Evolutionary conservation across 805 yeast genomes (phyloP), one percentile per base, ranked within the genome.

Genomic region (Candida manassasensis): DNA sequence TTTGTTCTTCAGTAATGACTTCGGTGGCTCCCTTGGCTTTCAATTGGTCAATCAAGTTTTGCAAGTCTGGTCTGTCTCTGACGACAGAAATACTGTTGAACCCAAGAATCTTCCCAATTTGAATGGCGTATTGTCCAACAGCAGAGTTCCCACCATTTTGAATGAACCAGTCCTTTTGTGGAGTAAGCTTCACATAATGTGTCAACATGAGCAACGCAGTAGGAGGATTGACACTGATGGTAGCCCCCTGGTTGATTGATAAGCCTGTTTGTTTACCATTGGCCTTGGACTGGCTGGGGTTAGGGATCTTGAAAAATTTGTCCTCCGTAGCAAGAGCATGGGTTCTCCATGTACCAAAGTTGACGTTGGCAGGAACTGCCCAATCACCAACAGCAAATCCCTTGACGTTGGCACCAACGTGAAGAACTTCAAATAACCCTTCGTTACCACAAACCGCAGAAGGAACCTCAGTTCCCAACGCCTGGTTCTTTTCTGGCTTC

Each of bases 121-220:
- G 99, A 32, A 87, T 73, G 6, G 95, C 97, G 48, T 84, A 80
- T 47, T 87, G 79, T 4, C 96, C 96, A 8, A 93, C 99, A 19
- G 93, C 95, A 6, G 96, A 86, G 46, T 87, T 93, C 22, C 96
- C 97, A 21, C 96, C 98, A 51, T 90, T 93, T 63, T 93, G 97
- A 42, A 93, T 79, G 43, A 93, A 76, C 95, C 96, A 93, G 57
- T 89, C 89, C 37, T 58, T 57, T 13, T 86, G 86, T 2, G 77
- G 73, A 39, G 67, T 57, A 50, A 83, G 61, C 37, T 75, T 68
- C 35, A 63, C 75, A 56, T 77, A 84, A 58, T 81, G 74, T 12
- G 82, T 77, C 42, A 90, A 79, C 84, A 93, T 75, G 59, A 86
- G 84, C 50, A 79, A 86, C 0, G 97, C 98, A 7, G 96, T 86